Base-by-base conservation (phyloP, 2,329 filamentous ascomycete species). In the Xylariaceae sp. region DNA sequence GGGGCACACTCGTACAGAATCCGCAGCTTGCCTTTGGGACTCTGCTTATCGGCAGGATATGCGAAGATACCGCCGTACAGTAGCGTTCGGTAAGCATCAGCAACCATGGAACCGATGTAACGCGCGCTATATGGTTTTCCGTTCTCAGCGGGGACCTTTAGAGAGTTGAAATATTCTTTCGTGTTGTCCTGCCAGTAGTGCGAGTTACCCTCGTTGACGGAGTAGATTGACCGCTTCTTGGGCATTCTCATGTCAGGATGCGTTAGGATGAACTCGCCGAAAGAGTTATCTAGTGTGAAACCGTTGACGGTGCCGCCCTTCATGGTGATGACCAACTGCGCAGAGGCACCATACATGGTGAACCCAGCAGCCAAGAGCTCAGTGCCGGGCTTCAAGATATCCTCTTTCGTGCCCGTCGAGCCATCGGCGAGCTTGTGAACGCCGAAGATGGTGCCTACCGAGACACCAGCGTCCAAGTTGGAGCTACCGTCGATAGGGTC, bases 321-420 rank as follows among this genome's bases (percentile, higher is more conserved):
- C 91, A 97, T 97, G 62, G 94, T 99, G 69, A 99, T 88, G 66
- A 99, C 94, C 42, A 99, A 81, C 77, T 97, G 93, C 4, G 94
- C 86, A 3, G 92, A 97, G 62, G 94, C 94, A 68, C 94, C 94
- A 75, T 99, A 99, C 94, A 99, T 99, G 73, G 94, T 99, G 81
- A 99, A 99, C n/a, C 94, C 94, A 18, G 90, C 87, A 34, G 94
- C 93, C 17, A 97, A 83, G 60, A 97, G 83, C 73, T 97, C 92
- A 1, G 89, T 93, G 51, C 94, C 94, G 1, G 94, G 89, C 72
- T 86, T 86, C 54, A 97, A 82, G 55, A 99, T 82, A 70, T 97
- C 92, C 66, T 95, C 90, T 63, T 88, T 87, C 54, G 81, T 87
- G 59, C 88, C 89, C 54, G 75, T 79, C 13, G 87, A 85, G 59